phyloP scores from a whole-genome alignment of 2,329 filamentous ascomycete genomes.

The Diaporthe citri region DNA sequence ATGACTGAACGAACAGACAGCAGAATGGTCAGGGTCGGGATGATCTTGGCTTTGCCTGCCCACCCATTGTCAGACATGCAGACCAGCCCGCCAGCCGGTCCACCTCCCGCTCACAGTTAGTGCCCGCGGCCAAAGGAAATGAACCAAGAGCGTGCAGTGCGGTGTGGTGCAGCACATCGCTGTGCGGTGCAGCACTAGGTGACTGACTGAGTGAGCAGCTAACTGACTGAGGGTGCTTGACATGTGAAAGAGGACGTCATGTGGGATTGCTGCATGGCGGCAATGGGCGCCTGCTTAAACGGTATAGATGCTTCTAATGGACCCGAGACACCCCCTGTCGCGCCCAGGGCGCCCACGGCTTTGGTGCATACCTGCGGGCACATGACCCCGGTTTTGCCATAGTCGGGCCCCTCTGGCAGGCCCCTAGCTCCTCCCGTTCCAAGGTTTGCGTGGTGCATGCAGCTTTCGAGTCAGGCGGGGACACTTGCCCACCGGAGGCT shows the following conservation, averaged over 20 bases:
- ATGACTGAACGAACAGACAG: neutral
- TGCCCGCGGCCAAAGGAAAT: constrained; percentile 21
- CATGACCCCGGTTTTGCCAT: constrained; percentile 23
- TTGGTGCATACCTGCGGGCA: neutral
- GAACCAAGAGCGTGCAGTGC: constrained; percentile 22
- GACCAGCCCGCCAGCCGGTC: constrained; percentile 20
- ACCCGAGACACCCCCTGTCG: neutral
- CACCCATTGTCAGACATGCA: constrained; percentile 26
- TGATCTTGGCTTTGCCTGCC: neutral
- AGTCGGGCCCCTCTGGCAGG: constrained; percentile 1
- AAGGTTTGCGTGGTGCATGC: constrained; percentile 27
- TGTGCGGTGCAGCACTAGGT: constrained; percentile 6
- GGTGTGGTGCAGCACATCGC: neutral
- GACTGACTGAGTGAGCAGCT: neutral
- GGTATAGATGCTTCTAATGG: neutral
- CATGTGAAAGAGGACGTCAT: constrained; percentile 31
- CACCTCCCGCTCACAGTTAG: constrained; percentile 28
- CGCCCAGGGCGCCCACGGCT: neutral
- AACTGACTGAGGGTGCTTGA: constrained; percentile 6
- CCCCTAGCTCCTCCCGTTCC: neutral
- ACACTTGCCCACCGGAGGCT: constrained; percentile 16
- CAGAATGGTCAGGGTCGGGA: neutral
- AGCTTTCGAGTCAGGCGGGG: constrained; percentile 26
- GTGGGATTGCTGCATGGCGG: constrained; percentile 21
- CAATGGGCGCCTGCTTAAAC: neutral